Conservation (phyloP, 1,139 yeast genomes). For the Kurtzmaniella quercitrusa region DNA sequence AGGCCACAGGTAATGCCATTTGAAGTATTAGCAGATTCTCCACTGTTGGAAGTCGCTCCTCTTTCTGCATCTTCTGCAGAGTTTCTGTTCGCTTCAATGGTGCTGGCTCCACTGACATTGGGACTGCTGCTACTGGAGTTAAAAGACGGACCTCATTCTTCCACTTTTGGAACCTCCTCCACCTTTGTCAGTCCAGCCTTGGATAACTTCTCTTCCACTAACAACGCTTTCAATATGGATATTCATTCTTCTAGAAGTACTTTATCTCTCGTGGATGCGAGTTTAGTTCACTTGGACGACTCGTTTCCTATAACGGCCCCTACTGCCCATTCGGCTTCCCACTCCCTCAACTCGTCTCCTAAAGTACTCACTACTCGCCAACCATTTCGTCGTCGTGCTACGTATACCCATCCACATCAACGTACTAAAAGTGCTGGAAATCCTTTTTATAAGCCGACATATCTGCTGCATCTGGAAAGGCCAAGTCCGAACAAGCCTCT, state of each 20-base stretch:
- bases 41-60: background rate
- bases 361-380: slow-evolving; percentile 5
- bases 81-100: background rate
- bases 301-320: background rate
- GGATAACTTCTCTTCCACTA: background rate
- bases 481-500: background rate
- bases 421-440: slow-evolving; percentile 10
- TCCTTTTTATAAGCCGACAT: slow-evolving; percentile 11
- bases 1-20: background rate
- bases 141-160: background rate
- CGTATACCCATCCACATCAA: slow-evolving; percentile 2
- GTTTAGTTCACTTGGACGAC: background rate
- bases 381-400: slow-evolving; percentile 7
- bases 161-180: background rate
- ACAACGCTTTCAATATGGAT: background rate
- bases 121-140: background rate
- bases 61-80: background rate
- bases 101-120: background rate
- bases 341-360: slow-evolving; percentile 8
- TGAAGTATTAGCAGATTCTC: background rate
- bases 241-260: background rate
- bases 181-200: background rate
- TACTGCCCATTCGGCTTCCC: slow-evolving; percentile 2
- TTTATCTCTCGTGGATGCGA: background rate
- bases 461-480: slow-evolving; percentile 4